Percentiles rank a stretch among this genome's conserved stretches.
Evolutionary conservation across 2,329 filamentous ascomycete species (phyloP).

Genomic region (Teratosphaeria pseudoeucalypti): DNA sequence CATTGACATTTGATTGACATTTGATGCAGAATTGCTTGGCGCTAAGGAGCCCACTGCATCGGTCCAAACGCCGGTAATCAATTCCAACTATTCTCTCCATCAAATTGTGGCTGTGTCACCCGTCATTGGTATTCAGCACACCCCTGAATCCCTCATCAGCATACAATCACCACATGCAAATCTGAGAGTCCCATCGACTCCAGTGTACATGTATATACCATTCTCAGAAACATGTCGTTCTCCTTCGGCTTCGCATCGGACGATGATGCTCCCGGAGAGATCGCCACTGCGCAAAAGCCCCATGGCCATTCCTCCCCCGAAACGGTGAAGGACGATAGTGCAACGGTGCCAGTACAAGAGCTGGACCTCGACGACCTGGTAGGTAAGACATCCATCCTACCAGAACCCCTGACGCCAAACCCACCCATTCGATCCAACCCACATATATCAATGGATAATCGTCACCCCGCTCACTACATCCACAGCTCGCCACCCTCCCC

Average conservation of each 20-base stretch:
- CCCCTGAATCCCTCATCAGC: neutral
- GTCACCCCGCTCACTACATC: constrained; percentile 1
- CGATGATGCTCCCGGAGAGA: neutral
- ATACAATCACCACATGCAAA: neutral
- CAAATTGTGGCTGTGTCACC: too few species aligned
- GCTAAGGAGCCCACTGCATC: too few species aligned
- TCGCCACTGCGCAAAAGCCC: neutral
- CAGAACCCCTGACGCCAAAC: neutral
- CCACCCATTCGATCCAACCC: constrained; percentile 2
- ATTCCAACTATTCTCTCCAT: too few species aligned
- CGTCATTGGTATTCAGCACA: neutral
- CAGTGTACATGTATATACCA: neutral
- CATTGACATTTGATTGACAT: too few species aligned
- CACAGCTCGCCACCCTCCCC: constrained; percentile 49
- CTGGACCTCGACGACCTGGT: constrained; percentile 39
- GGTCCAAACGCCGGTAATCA: too few species aligned
- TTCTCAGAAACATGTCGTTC: neutral
- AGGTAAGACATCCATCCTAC: constrained; percentile 22
- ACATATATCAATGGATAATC: neutral
- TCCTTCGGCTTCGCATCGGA: neutral
- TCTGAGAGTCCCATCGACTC: neutral
- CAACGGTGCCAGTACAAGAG: constrained; percentile 13
- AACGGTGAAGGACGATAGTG: neutral
- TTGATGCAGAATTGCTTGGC: too few species aligned
- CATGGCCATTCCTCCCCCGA: neutral